Base-by-base conservation (phyloP, 352 stramenopile species). In the Pythium chondricola region DNA sequence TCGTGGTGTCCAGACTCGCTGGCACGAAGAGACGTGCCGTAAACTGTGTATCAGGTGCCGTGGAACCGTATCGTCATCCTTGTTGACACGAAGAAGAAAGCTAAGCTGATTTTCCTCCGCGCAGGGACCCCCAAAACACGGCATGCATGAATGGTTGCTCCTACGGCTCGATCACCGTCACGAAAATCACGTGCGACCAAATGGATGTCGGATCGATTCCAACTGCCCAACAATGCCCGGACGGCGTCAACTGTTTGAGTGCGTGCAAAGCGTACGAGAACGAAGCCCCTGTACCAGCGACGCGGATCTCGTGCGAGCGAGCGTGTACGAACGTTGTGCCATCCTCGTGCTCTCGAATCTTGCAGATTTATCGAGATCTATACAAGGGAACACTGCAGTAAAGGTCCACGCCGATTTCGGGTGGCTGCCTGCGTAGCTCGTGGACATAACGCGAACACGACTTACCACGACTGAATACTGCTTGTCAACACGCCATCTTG, bases 141-240 rank as follows among this genome's bases (percentile, higher is more conserved):
- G 71, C 73, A 20, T 88, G 76, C 44, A 88, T 86, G 77, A 84
- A 85, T 38, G 74, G 77, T 35, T 88, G 77, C 57, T 83, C 74
- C 2, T 88, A 83, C 48, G 74, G 74, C 10, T 84, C 77, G 29
- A 82, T 85, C 50, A 83, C 67, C 13, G 62, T 81, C 32, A 85
- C 77, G 27, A 86, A 86, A 55, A 54, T 77, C 40, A 69, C 72
- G 6, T 89, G 77, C 48, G 74, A 86, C 41, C 65, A 80, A 33
- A 48, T 83, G 41, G 45, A 63, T 0, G 32, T 70, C 21, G 26
- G 41, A 0, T 58, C 63, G 3, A 57, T 65, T 31, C 47, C 63
- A 1, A 65, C 49, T 1, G 58, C 65, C 21, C 63, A 60, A 4
- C 43, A 63, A 13, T 88, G 74, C 27, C 74, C 74, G 1, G 67